Evolutionary conservation across 2,329 filamentous ascomycete species (phyloP), one percentile per base, ranked within the genome.

Genomic region (Dichotomopilus funicola): DNA sequence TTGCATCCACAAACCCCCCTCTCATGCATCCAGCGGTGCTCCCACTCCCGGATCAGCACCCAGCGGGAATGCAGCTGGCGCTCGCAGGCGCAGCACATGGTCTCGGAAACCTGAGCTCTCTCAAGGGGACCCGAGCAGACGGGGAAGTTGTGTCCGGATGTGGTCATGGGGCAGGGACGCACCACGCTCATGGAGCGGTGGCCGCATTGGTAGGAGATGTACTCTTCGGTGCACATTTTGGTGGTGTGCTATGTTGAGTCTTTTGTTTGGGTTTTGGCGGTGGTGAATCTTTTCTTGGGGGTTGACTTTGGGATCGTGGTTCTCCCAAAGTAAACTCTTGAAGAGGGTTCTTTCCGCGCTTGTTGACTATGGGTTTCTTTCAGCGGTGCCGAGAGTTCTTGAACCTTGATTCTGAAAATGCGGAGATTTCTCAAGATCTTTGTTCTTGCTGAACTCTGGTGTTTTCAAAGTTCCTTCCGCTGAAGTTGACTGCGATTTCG

Each of bases 161-260:
- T 75, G 0, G 73, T 75, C 57, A 74, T 47, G 1, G 77, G 76
- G 58, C 77, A 79, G 2, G 68, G 65, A 0, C 72, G 70, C 47
- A 75, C 66, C 9, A 73, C 66, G 1, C 70, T 66, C 4, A 71
- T 42, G 6, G 71, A 72, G 48, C 71, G 72, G 65, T 79, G 77
- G 12, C 75, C 77, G 62, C 77, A 79, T 37, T 65, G 71, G 64
- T 76, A 79, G 52, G 70, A 72, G 47, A 76, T 63, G 60, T 69
- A 77, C 61, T 77, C 73, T 36, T 68, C 66, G 63, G 76, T 70
- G 60, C 77, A 79, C 76, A 79, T 79, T 53, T 3, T 51, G 36
- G 3, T 40, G 35, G 37, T 13, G 52, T 42, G 34, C 9, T 43
- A 9, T 27, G 36, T 37, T 2, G 11, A 31, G 33, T 19, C 12